Conservation (phyloP, 2,329 filamentous ascomycete species). For the Neurospora sp. region DNA sequence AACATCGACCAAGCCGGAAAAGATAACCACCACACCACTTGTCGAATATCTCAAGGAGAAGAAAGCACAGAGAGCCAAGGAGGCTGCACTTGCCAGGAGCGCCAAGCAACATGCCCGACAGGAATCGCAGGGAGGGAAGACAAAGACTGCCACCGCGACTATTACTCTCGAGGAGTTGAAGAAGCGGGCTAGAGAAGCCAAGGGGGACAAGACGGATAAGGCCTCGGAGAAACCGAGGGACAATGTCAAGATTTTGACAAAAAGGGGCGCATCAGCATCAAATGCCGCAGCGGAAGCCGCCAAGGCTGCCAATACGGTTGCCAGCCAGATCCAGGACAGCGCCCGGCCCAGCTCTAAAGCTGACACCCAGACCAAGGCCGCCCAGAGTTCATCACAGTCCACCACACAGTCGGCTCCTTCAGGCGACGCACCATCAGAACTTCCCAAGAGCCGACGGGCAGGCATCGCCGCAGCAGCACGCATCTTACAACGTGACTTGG, state of each 20-base stretch:
- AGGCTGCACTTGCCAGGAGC: constrained; percentile 41
- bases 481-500: constrained; percentile 56
- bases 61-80: constrained; percentile 64
- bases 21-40: constrained; percentile 73
- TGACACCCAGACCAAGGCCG: constrained; percentile 16
- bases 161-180: constrained; percentile 34
- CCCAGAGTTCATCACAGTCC: constrained; percentile 9
- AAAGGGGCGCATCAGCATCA: constrained; percentile 42
- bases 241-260: constrained; percentile 53
- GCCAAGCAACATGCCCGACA: constrained; percentile 48
- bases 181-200: constrained; percentile 51
- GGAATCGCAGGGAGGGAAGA: constrained; percentile 41
- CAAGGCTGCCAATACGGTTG: constrained; percentile 33
- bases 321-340: constrained; percentile 28
- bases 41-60: constrained; percentile 88
- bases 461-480: constrained; percentile 55
- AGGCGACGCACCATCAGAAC: not conserved
- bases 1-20: constrained; percentile 41
- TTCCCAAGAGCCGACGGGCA: constrained; percentile 45
- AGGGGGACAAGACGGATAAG: constrained; percentile 39
- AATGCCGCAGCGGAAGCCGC: constrained; percentile 39
- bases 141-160: constrained; percentile 26
- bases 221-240: constrained; percentile 44
- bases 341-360: constrained; percentile 17
- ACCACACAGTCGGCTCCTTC: constrained; percentile 5